Base-by-base conservation (phyloP, 179 eudicot genomes). In the Patellifolia procumbens region DNA sequence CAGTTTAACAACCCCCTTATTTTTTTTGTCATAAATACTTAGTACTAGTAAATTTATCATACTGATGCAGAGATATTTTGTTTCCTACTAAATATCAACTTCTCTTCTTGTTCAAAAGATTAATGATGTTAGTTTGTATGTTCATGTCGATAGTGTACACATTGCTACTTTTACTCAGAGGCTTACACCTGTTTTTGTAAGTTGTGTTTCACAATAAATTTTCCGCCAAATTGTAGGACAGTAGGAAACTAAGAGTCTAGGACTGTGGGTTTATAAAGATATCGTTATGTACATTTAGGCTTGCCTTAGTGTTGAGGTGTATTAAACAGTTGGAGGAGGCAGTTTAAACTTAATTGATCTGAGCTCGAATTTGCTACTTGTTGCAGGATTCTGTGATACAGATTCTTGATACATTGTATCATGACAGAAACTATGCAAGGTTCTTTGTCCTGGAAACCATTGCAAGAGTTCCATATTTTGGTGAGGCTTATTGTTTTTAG, bases 391-490 rank as follows among this genome's bases (percentile, higher is more conserved):
- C 98, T 52, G 98, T 96, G 83, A 87, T 96, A 77, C 91, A 91
- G 89, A 85, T 96, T 75, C 96, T 96, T 61, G 98, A 93, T 88
- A 80, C 90, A 48, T 78, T 93, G 83, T 96, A 96, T 84, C 91
- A 59, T 80, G 98, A 88, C 79, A 84, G 99, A 63, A 28, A 96
- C 82, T 96, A 96, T 77, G 86, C 96, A 80, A 88, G 99, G 84
- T 96, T 96, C 85, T 96, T 78, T 86, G 99, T 96, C 75, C 82
- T 96, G 69, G 99, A 96, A 88, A 96, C 97, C 42, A 88, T 96
- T 78, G 99, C 99, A 51, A 88, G 99, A 86, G 98, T 96, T 81
- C 99, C 99, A 60, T 96, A 96, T 80, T 96, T 96, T 84, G 94
- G 99, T 93, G 85, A 95, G 89, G 84, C 60, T 45, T 72, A 17